Percentiles rank a stretch among this genome's conserved stretches.
These are phyloP conservation scores for Multifurca ochricompacta DNA, from an alignment of 768 basidiomycete genomes.

Conservation along the genomic window DNA sequence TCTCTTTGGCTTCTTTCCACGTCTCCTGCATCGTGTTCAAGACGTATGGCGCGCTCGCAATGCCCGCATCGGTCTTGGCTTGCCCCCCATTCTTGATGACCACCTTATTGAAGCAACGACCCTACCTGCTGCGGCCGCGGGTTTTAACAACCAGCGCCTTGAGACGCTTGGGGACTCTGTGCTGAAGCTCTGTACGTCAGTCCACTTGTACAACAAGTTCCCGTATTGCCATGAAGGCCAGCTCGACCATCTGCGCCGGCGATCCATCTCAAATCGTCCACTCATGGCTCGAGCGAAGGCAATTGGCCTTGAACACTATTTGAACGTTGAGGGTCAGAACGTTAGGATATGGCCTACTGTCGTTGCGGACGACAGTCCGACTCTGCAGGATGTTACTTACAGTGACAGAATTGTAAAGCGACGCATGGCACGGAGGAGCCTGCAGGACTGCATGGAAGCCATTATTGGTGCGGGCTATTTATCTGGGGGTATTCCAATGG, in stretches of 20 bases:
- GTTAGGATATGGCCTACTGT: slow-evolving; percentile 53
- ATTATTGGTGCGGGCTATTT: slow-evolving; percentile 69
- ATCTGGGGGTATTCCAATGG: slow-evolving; percentile 63
- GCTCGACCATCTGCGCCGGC: slow-evolving; percentile 54
- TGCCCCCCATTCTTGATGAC: slow-evolving; percentile 52
- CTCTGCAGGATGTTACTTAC: slow-evolving; percentile 22
- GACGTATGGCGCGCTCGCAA: slow-evolving; percentile 52
- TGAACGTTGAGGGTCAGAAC: slow-evolving; percentile 52
- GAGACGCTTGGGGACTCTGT: slow-evolving; percentile 87
- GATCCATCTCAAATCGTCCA: slow-evolving; percentile 61
- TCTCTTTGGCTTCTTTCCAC: slow-evolving; percentile 47
- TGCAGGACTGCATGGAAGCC: slow-evolving; percentile 89
- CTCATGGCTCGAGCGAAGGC: slow-evolving; percentile 61
- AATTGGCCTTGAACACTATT: slow-evolving; percentile 51
- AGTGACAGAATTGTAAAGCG: slow-evolving; percentile 34
- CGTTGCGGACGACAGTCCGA: slow-evolving; percentile 32
- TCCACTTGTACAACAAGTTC: slow-evolving; percentile 69
- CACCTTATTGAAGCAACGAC: slow-evolving; percentile 69
- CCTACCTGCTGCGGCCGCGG: slow-evolving; percentile 52
- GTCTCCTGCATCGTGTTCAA: slow-evolving; percentile 57
- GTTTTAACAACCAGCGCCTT: slow-evolving; percentile 75
- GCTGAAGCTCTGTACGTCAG: slow-evolving; percentile 65
- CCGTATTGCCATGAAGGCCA: slow-evolving; percentile 81
- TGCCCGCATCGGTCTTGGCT: slow-evolving; percentile 44
- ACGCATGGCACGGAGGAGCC: slow-evolving; percentile 53